Conservation (phyloP, 768 basidiomycete genomes). For the Saitozyma podzolica region DNA sequence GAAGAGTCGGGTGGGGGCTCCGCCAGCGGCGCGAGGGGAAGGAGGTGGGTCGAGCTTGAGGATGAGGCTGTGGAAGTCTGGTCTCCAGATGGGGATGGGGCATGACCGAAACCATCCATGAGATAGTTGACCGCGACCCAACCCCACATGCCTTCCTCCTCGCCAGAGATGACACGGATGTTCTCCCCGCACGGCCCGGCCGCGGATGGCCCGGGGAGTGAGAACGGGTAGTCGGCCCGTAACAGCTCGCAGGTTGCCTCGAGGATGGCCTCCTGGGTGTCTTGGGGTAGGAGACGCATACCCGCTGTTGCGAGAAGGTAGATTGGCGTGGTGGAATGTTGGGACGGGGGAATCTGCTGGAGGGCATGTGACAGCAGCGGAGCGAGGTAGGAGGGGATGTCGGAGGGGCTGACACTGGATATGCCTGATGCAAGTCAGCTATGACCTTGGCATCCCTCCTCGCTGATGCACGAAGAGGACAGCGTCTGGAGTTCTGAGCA, state of each 20-base stretch:
- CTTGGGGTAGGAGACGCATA: conserved; percentile 79
- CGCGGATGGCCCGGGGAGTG: conserved; percentile 65
- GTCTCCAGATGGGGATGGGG: conserved; percentile 25
- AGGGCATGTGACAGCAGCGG: conserved; percentile 83
- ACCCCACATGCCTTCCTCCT: conserved; percentile 96
- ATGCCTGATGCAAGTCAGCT: conserved; percentile 63
- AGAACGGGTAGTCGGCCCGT: conserved; percentile 71
- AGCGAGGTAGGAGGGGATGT: conserved; percentile 70
- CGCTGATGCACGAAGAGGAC: too few relatives aligned
- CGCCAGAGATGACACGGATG: conserved; percentile 91
- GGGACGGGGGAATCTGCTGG: conserved; percentile 78
- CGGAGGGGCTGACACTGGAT: conserved; percentile 75
- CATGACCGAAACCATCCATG: conserved; percentile 82
- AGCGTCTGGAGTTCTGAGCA: neutral
- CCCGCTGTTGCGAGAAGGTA: conserved; percentile 96
- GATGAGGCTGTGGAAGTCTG: conserved; percentile 6
- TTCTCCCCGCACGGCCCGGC: conserved; percentile 87
- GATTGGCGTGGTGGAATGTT: conserved; percentile 79
- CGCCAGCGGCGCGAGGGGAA: conserved; percentile 37
- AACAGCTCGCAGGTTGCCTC: conserved; percentile 75
- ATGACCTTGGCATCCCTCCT: neutral
- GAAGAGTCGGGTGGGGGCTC: conserved; percentile 36
- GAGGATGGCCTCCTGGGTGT: conserved; percentile 72
- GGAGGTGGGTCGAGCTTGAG: conserved; percentile 14
- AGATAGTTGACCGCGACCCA: conserved; percentile 99